These are phyloP conservation scores for Candida ficus DNA, from an alignment of 805 yeast genomes.

Conservation along the genomic window DNA sequence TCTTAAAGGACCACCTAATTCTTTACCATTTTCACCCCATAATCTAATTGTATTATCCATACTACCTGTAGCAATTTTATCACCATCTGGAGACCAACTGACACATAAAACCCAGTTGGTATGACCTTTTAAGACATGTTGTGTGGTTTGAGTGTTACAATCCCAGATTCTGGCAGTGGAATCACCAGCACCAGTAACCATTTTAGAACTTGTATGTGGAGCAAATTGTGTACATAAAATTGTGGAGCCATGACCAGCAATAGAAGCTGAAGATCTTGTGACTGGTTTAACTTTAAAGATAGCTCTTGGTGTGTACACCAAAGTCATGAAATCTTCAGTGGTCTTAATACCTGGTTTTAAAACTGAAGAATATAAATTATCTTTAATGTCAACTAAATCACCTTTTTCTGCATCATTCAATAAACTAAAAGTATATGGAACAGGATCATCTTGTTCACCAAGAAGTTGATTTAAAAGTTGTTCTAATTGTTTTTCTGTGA, in stretches of 20 bases:
- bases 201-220: slow-evolving; percentile 75
- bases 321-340: slow-evolving; percentile 88
- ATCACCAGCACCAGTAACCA: slow-evolving; percentile 97
- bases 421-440: slow-evolving; percentile 83
- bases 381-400: slow-evolving; percentile 64
- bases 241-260: slow-evolving; percentile 93
- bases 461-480: slow-evolving; percentile 77
- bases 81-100: slow-evolving; percentile 89
- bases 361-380: slow-evolving; percentile 72
- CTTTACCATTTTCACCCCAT: slow-evolving; percentile 79
- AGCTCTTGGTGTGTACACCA: slow-evolving; percentile 92
- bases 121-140: slow-evolving; percentile 77
- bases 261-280: slow-evolving; percentile 86
- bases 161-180: slow-evolving; percentile 96
- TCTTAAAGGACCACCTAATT: slow-evolving; percentile 62
- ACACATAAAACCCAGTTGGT: slow-evolving; percentile 92
- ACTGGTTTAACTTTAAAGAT: slow-evolving; percentile 90
- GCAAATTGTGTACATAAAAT: slow-evolving; percentile 91
- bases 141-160: slow-evolving; percentile 89
- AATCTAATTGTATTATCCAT: slow-evolving; percentile 87
- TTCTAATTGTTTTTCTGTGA: slow-evolving; percentile 81
- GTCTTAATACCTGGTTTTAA: slow-evolving; percentile 82
- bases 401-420: slow-evolving; percentile 39
- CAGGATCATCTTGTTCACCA: slow-evolving; percentile 60
- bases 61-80: slow-evolving; percentile 88